Evolutionary conservation across 192 early-diverging fungal species (phyloP).

Genomic region (Entomortierella lignicola): DNA sequence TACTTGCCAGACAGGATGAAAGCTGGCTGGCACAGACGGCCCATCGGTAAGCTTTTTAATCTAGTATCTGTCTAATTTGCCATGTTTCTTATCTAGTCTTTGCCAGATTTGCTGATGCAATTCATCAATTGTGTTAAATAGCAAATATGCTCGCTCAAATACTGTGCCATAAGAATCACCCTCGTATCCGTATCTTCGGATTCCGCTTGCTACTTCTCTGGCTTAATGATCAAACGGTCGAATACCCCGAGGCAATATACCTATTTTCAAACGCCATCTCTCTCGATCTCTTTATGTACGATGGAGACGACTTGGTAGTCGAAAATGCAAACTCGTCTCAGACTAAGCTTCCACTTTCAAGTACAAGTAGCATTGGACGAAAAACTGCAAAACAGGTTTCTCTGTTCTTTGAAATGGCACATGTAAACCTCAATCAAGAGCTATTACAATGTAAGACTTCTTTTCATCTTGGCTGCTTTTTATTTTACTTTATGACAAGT

Average conservation of each 20-base stretch:
- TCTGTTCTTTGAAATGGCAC: constrained; percentile 37
- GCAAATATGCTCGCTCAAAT: constrained; percentile 73
- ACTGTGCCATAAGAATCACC: constrained; percentile 75
- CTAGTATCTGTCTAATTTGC: too few relatives aligned
- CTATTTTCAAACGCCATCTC: constrained; percentile 77
- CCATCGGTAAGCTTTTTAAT: constrained; percentile 64
- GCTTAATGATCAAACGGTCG: constrained; percentile 74
- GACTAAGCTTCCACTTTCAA: constrained; percentile 25
- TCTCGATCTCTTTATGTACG: constrained; percentile 64
- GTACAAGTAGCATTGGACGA: constrained; percentile 34
- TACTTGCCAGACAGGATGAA: constrained; percentile 75
- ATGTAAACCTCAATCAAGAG: constrained; percentile 44
- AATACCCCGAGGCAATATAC: constrained; percentile 66
- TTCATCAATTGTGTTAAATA: too few relatives aligned
- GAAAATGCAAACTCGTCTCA: constrained; percentile 37
- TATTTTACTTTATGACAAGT: not conserved
- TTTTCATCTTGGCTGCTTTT: not conserved
- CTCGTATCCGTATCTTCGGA: constrained; percentile 74
- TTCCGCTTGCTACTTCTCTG: constrained; percentile 78
- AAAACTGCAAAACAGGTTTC: constrained; percentile 28
- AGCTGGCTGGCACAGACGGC: constrained; percentile 76
- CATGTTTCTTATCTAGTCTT: too few relatives aligned
- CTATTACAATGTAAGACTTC: constrained; percentile 26
- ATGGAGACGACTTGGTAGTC: constrained; percentile 50
- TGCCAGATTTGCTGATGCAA: too few relatives aligned